A percentile compares a stretch with the other conserved stretches of the same genome.
Conservation (phyloP, 345 rosid genomes). For the Sonneratia alba region DNA sequence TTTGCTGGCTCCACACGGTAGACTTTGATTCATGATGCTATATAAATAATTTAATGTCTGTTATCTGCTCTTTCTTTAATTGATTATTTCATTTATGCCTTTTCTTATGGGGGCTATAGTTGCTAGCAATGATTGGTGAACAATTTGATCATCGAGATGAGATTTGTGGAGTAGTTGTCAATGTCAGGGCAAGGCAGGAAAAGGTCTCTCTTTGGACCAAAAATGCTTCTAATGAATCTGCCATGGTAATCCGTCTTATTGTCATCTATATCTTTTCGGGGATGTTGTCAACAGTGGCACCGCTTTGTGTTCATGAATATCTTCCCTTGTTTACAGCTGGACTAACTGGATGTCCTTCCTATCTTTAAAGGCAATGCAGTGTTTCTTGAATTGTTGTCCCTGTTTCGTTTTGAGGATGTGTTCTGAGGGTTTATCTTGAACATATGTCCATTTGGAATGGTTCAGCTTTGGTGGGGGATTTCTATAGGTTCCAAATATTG, state of each 20-base stretch:
- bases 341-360: too few relatives aligned
- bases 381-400: too few relatives aligned
- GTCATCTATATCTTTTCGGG: background rate
- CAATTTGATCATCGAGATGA: constrained; percentile 93
- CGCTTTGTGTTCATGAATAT: background rate
- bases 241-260: constrained; percentile 45
- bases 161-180: constrained; percentile 89
- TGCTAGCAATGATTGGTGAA: constrained; percentile 88
- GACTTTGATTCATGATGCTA: background rate
- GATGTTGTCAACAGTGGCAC: background rate
- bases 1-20: constrained; percentile 65
- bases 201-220: constrained; percentile 81
- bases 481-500: background rate
- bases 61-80: background rate
- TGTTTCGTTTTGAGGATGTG: background rate
- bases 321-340: too few relatives aligned
- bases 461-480: background rate
- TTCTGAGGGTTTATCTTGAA: background rate
- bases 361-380: too few relatives aligned
- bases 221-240: constrained; percentile 78
- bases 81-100: background rate
- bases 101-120: constrained; percentile 15
- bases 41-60: background rate
- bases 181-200: constrained; percentile 53
- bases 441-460: background rate